Base-by-base conservation (phyloP, 1,284 basidiomycete genomes). In the Vanrija humicola region DNA sequence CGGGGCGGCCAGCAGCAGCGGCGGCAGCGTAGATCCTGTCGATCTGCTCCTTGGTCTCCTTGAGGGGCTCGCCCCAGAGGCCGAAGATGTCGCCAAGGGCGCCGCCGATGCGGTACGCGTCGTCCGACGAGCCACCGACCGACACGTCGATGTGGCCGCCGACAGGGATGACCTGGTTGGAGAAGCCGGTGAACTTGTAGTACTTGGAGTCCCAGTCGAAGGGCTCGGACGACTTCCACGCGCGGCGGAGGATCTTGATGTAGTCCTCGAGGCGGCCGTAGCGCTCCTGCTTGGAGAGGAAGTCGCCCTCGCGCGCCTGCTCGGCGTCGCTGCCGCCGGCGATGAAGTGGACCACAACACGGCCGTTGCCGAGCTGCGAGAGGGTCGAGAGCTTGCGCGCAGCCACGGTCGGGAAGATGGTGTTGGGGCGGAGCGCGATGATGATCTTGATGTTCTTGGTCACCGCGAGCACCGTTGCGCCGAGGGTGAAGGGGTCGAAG, bases 11-110 rank as follows among this genome's bases (percentile, higher is more conserved):
- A 25, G 66, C 66, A 14, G 63, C 62, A 10, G 61, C 64, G 44
- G 66, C 63, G 15, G 64, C 66, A 8, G 66, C 66, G 58, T 68
- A 64, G 56, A 68, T 61, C 23, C 54, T 54, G 48, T 68, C 65
- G 29, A 68, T 68, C 57, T 68, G 66, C 57, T 68, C 66, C 54
- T 66, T 66, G 43, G 66, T 68, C 57, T 68, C 66, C 56, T 68
- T 68, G 48, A 68, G 58, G 12, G 66, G 66, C 52, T 68, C 66
- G 39, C 66, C 66, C 66, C 66, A 68, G 10, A 68, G 61, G 38
- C 66, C 66, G 45, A 68, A 68, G 57, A 68, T 68, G 48, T 68
- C 66, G 29, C 49, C 66, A 39, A 68, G 58, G 16, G 60, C 61
- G n/a, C 66, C 66, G 44, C 66, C 66, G 56, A 68, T 57, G 16